These are phyloP conservation scores for Rosa persica DNA, from an alignment of 306 rosid species.

Conservation along the genomic window DNA sequence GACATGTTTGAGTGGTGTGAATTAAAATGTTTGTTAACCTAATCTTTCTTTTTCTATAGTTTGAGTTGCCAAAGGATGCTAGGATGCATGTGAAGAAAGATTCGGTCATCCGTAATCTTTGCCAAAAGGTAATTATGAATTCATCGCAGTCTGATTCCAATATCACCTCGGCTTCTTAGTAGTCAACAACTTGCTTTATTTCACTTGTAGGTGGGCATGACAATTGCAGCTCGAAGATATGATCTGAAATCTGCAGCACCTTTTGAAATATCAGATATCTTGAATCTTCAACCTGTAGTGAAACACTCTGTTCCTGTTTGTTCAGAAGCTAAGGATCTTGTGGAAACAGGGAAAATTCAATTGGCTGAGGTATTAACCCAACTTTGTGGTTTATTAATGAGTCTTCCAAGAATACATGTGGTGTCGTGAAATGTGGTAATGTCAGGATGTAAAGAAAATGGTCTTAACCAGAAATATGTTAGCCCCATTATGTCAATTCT, in stretches of 20 bases:
- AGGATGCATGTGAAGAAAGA: conserved; percentile 62
- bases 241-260: conserved; percentile 73
- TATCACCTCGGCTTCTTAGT: conserved; percentile 14
- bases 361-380: conserved; percentile 76
- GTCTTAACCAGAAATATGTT: not conserved
- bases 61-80: conserved; percentile 78
- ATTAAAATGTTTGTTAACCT: conserved; percentile 3
- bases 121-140: conserved; percentile 66
- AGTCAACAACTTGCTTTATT: conserved; percentile 8
- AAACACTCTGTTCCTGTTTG: conserved; percentile 93
- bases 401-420: not conserved
- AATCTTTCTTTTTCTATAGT: conserved; percentile 47
- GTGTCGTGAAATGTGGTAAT: not conserved
- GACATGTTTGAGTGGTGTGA: conserved; percentile 15
- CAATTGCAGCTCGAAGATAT: conserved; percentile 81
- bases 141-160: conserved; percentile 11
- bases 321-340: conserved; percentile 96
- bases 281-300: conserved; percentile 86
- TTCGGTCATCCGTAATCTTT: conserved; percentile 86
- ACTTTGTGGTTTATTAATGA: conserved; percentile 15
- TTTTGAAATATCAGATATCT: conserved; percentile 76
- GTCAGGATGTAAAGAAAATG: not conserved
- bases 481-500: not conserved
- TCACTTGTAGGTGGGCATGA: conserved; percentile 70
- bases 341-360: conserved; percentile 94